phyloP scores from a whole-genome alignment of 306 rosid genomes.

The Cicer chorassanicum region DNA sequence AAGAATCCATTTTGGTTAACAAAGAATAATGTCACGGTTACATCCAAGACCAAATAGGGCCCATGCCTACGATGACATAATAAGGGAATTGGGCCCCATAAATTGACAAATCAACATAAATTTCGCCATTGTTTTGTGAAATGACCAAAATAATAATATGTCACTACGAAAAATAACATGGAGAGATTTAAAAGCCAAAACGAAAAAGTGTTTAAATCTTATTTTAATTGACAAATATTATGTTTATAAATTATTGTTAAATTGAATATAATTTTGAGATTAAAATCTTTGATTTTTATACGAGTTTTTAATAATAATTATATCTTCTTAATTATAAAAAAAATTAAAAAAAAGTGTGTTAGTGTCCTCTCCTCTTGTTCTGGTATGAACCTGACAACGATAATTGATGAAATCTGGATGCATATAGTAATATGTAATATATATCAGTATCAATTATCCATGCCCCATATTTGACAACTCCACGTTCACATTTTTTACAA shows the following conservation, averaged over 20 bases:
- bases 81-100: slow-evolving; percentile 10
- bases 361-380: not conserved
- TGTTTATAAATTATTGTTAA: no score
- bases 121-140: slow-evolving; percentile 24
- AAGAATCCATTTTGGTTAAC: slow-evolving; percentile 11
- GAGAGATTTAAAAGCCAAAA: not conserved
- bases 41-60: slow-evolving; percentile 20
- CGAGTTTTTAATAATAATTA: no score
- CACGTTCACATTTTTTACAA: not conserved
- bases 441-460: not conserved
- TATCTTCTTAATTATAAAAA: no score
- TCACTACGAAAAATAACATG: not conserved
- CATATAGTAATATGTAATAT: no score
- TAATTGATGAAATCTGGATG: not conserved
- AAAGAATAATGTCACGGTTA: slow-evolving; percentile 7
- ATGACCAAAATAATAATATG: not conserved
- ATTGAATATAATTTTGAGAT: accelerated
- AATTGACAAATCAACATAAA: slow-evolving; percentile 34
- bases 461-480: not conserved
- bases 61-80: slow-evolving; percentile 4
- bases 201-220: no score
- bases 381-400: not conserved
- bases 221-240: no score
- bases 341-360: not conserved
- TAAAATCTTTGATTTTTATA: no score